phyloP scores from a whole-genome alignment of 768 basidiomycete genomes.

The Lactarius indigo region DNA sequence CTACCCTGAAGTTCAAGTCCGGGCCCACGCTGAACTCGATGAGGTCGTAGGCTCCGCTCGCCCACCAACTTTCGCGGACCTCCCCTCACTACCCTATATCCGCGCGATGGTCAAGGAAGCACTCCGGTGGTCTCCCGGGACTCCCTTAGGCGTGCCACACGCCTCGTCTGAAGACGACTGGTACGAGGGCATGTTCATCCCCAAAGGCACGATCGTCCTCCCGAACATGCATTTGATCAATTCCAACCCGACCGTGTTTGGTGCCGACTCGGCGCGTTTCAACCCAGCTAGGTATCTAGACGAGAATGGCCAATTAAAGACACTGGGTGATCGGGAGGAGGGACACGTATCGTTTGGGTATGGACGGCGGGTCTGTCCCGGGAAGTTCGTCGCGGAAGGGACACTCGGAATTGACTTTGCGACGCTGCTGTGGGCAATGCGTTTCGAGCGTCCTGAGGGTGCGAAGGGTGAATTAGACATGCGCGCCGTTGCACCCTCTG shows the following conservation, averaged over 20 bases:
- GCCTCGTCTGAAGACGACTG: not conserved
- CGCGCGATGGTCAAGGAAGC: not conserved
- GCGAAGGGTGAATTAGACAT: not conserved
- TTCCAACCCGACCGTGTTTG: not conserved
- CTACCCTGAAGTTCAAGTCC: not conserved
- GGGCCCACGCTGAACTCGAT: not conserved
- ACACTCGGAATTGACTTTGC: not conserved
- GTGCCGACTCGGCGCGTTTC: not conserved
- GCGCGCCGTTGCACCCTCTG: not conserved
- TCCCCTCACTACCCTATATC: not conserved
- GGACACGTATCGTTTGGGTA: not conserved
- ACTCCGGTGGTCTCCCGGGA: not conserved
- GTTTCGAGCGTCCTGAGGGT: not conserved
- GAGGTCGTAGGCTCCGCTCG: not conserved
- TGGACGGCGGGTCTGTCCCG: not conserved
- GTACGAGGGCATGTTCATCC: not conserved
- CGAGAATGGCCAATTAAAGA: not conserved
- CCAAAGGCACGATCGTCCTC: not conserved
- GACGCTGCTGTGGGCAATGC: not conserved
- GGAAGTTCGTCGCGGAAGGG: not conserved
- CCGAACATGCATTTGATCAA: not conserved
- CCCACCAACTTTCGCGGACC: not conserved
- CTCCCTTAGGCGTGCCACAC: slow-evolving; percentile 3
- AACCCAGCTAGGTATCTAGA: not conserved
- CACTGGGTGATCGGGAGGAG: not conserved